Base-by-base conservation (phyloP, 345 rosid species). In the Bruguiera gymnorhiza region DNA sequence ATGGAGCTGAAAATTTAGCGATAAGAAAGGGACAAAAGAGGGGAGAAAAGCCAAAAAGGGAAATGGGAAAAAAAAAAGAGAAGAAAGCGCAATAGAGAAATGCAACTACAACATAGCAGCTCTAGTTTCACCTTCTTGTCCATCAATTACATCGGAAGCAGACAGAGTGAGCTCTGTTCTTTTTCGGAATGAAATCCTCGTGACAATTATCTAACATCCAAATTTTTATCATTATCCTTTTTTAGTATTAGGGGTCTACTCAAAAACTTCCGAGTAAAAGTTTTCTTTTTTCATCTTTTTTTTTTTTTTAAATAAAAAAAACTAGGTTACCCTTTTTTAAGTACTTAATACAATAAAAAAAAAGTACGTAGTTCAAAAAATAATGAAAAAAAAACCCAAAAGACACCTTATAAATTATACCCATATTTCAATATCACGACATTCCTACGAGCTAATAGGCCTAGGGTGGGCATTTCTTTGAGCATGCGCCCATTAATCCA, bases 221-320 rank as follows among this genome's bases (percentile, higher is more conserved):
- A 59, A 39, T 89, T 93, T 50, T 87, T 89, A 62, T 84, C 89
- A 61, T 78, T 83, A 78, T 95, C n/a, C 77, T 87, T 81, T 80
- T 87, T 83, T 26, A 26, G 27, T 1, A 26, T 26, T 26, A 26
- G 2, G 3, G 46, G 3, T 39, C 3, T 39, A 10, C 46, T 10
- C 46, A 39, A 39, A 0, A 39, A 39, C 15, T 10, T 23, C 24
- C 24, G 0, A 23, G 24, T 23, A 23, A 23, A 23, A 23, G 24
- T 23, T 23, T 23, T 23, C 24, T 23, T 23, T 23, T 23, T 23
- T 23, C 24, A 23, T 23, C 24, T 24, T 24, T 24, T 24, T 37
- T 9, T 2, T 23, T 0, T 39, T 24, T 24, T 24, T 24, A 24
- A 24, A 1, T 10, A 0, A 39, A 27, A 27, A 27, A 27, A 32